Percentiles rank a stretch among this genome's conserved stretches.
phyloP scores from a whole-genome alignment of 2,329 filamentous ascomycete species.

The Septoria linicola region DNA sequence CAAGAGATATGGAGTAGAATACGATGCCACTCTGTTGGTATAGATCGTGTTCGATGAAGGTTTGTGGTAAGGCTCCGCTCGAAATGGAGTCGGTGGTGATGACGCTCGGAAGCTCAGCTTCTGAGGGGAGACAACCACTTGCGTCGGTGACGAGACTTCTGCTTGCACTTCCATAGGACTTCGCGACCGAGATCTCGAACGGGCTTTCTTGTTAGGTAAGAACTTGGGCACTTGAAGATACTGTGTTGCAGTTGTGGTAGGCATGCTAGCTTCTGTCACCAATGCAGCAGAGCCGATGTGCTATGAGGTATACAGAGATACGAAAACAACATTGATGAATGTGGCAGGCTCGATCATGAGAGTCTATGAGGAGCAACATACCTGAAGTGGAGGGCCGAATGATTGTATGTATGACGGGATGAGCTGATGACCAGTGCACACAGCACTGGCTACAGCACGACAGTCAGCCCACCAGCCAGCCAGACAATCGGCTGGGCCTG shows the following conservation, averaged over 20 bases:
- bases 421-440: background rate
- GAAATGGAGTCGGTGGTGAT: constrained; percentile 22
- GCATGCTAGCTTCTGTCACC: constrained; percentile 24
- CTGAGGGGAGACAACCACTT: constrained; percentile 28
- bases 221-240: constrained; percentile 41
- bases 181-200: constrained; percentile 36
- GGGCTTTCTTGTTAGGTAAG: constrained; percentile 35
- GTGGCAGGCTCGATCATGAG: background rate
- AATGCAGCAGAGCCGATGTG: constrained; percentile 12
- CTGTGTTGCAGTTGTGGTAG: constrained; percentile 29
- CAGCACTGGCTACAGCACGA: background rate
- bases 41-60: constrained; percentile 10
- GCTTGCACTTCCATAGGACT: constrained; percentile 25
- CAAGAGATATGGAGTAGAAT: constrained; percentile 23
- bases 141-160: constrained; percentile 28
- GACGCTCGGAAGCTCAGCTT: constrained; percentile 29
- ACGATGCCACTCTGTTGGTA: constrained; percentile 19
- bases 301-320: background rate
- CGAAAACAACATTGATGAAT: constrained; percentile 1
- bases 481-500: constrained; percentile 10
- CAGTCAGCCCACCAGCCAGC: constrained; percentile 6
- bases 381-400: constrained; percentile 1
- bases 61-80: constrained; percentile 23
- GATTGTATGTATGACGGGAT: constrained; percentile 18
- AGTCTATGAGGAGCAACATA: background rate